A percentile compares a stretch with the other conserved stretches of the same genome.
phyloP scores from a whole-genome alignment of 108 stramenopile genomes.

The Stephanodiscus triporus region DNA sequence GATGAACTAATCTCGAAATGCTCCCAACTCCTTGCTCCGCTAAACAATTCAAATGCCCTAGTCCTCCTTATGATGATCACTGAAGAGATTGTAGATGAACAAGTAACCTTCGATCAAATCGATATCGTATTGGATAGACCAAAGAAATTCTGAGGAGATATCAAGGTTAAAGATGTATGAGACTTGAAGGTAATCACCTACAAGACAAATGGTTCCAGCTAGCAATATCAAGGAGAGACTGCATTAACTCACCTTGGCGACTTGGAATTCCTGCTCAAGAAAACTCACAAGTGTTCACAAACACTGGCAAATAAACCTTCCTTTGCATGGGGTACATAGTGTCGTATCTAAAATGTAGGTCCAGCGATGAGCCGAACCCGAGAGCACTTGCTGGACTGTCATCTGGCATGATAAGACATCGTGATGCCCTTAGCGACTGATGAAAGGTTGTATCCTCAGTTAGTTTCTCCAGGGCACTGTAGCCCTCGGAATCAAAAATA shows the following conservation, averaged over 20 bases:
- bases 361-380: neutral
- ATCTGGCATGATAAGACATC: neutral
- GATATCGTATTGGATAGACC: neutral
- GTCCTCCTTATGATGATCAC: neutral
- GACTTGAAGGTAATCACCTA: no score
- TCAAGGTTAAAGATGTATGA: no score
- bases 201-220: no score
- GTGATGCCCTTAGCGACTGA: neutral
- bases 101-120: neutral
- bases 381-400: neutral
- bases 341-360: neutral
- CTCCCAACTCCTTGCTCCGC: no score
- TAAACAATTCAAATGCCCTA: no score
- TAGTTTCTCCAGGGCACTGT: neutral
- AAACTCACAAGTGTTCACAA: constrained; percentile 3
- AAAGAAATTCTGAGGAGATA: neutral
- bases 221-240: neutral
- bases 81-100: neutral
- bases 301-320: neutral
- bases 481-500: constrained; percentile 1
- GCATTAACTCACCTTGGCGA: neutral
- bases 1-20: no score
- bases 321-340: neutral
- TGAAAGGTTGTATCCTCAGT: neutral
- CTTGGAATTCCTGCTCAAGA: neutral